These are phyloP conservation scores for Nannochloropsis gaditana DNA, from an alignment of 108 stramenopile genomes.

Conservation along the genomic window DNA sequence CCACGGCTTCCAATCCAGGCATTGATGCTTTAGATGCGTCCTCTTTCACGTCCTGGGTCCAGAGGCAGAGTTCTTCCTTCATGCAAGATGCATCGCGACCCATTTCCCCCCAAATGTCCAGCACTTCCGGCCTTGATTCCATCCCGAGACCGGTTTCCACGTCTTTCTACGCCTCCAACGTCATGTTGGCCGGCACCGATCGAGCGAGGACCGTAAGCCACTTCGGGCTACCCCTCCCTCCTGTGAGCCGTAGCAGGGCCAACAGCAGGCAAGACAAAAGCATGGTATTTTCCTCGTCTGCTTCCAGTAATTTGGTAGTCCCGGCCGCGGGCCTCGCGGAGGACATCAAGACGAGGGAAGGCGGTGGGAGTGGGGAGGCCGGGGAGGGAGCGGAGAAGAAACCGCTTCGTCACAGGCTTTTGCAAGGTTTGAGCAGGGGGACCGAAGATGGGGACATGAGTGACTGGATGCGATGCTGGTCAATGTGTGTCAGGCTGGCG, in stretches of 20 bases:
- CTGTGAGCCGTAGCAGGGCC: background rate
- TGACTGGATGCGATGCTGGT: background rate
- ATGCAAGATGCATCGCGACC: too few species aligned
- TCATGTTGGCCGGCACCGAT: background rate
- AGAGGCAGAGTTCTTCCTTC: too few species aligned
- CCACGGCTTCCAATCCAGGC: too few species aligned
- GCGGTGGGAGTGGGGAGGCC: background rate
- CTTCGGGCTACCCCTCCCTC: background rate
- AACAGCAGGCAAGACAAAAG: background rate
- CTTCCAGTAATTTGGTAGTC: background rate
- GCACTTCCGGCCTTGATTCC: too few species aligned
- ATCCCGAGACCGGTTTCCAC: background rate
- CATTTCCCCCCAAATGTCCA: too few species aligned
- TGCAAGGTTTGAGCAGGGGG: background rate
- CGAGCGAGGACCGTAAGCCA: background rate
- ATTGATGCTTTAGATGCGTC: too few species aligned
- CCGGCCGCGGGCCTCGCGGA: background rate
- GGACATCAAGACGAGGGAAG: background rate
- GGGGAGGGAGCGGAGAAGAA: background rate
- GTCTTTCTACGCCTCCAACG: background rate
- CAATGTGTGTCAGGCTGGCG: background rate
- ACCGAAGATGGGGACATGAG: constrained; percentile 10
- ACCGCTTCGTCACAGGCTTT: background rate
- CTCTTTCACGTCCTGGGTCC: too few species aligned
- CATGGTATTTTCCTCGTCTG: background rate